Base-by-base conservation (phyloP, 371 early-diverging fungal genomes). In the Zopfochytrium polystomum region DNA sequence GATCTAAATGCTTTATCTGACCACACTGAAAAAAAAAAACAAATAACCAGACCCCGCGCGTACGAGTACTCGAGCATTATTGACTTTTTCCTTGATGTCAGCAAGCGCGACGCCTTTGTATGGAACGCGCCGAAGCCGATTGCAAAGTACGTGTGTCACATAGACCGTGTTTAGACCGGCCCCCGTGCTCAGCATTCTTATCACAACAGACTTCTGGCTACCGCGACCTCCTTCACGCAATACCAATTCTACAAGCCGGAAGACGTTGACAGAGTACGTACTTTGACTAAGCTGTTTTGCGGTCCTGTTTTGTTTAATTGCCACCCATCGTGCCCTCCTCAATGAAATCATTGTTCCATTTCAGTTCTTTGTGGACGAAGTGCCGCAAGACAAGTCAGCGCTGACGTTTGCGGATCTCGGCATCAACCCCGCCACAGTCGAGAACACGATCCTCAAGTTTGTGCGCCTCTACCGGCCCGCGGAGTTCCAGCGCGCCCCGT, bases 361-460 rank as follows among this genome's bases (percentile, higher is more conserved):
- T 26, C 69, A 78, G 79, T 80, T 89, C 81, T 81, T 76, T 55
- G 66, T 90, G 61, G 84, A 86, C 73, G 92, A 93, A 62, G 76
- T 80, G 63, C 81, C 87, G 44, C 76, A 83, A 52, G 85, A 79
- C 29, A 33, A 33, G 11, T n/a, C 18, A 31, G 83, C 87, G 57
- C 80, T 86, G 67, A 89, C 88, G 22, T 93, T 93, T 71, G 81
- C 78, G n/a, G 92, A 96, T 54, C 76, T 93, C 53, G 87, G 86
- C 47, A 87, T 96, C 67, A 75, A 84, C 62, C 94, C 94, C 15
- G 78, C 80, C 52, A 79, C 79, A 5, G 77, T 93, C 29, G 93
- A 94, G 68, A 73, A 84, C 34, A 82, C 85, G 47, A 88, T 91
- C 66, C 79, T 90, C 54, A 86, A 87, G 52, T 93, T 85, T 78